Evolutionary conservation across 139 green algal genomes (phyloP), one percentile per base, ranked within the genome.

Genomic region (Medakamo hakoo): DNA sequence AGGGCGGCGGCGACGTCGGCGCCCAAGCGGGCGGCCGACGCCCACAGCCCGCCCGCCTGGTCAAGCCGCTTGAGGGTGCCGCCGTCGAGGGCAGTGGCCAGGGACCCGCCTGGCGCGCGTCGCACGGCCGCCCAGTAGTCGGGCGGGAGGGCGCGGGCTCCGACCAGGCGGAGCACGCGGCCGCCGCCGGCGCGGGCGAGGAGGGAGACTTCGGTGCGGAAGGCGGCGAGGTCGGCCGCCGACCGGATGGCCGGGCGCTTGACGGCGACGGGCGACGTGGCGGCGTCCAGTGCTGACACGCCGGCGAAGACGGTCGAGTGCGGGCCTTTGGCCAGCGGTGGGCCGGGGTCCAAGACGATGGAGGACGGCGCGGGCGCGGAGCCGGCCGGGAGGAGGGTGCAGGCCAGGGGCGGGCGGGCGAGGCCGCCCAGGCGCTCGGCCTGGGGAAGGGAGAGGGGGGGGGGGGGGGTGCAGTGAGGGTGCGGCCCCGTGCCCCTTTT

Each of bases 181-280:
- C 80, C 72, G 30, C 73, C 58, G 1, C 58, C 25, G n/a, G 93
- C 61, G 0, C 14, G 19, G 0, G 73, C 40, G 59, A 94, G 70
- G 21, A 89, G 65, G 1, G 29, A 29, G 1, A 89, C 59, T 68
- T 95, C 86, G 1, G 67, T 57, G 0, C 78, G 63, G 68, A 93
- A 91, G 21, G 78, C 72, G 3, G 82, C 71, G 28, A 94, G 69
- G 68, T 94, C 86, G 1, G 70, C 68, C 5, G 76, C 66, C 14
- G 65, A 67, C 18, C 70, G 16, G 29, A 92, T 87, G 25, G 68
- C 68, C 3, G 73, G 65, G 28, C 69, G 74, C 71, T 94, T 94
- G 16, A 94, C 67, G 0, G 86, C 87, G n/a, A 93, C 86, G 4
- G 57, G 2, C 29, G 64, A 58, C 1, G 64, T 57, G 1, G 27